Evolutionary conservation across 352 stramenopile genomes (phyloP), one percentile per base, ranked within the genome.

Genomic region (Phytophthora pinifolia): DNA sequence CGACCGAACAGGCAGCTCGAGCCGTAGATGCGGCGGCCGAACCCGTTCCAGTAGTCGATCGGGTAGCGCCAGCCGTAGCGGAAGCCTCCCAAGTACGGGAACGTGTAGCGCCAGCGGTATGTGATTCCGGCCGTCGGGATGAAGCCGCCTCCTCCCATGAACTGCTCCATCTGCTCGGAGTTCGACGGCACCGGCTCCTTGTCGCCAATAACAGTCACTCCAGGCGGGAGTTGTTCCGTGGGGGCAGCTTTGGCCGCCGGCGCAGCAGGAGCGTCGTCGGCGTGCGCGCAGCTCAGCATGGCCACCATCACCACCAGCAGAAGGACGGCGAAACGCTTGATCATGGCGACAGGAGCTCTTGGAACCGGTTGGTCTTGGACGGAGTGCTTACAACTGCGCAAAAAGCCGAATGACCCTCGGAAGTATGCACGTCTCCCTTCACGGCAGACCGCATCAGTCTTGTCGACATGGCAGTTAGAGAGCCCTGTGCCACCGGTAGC

Each of bases 61-160:
- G 72, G 68, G 50, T 81, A 81, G 54, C 65, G 61, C 62, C 61
- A 81, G 44, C 65, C 68, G 18, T 70, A 76, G 43, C 62, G 52
- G 29, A 54, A 57, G 18, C 69, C 51, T 30, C 62, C 62, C 33
- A 3, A 6, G 32, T 39, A 59, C n/a, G 52, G 57, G 44, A 44
- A 65, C 22, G 51, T 63, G 47, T 62, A 78, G 41, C 69, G 69
- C 44, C 50, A 65, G 34, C 69, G 69, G 57, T 70, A 71, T 6
- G 53, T 54, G 46, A 69, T 69, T 25, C 57, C 61, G 18, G 56
- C 54, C 15, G 55, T 70, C 13, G 57, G 57, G 39, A 74, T 75
- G 34, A 64, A 69, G 18, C 62, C 66, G 4, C 61, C 62, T 30
- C 53, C 66, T 9, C 54, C 31, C 17, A 65, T 47, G 9, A 53